Base-by-base conservation (phyloP, 768 basidiomycete genomes). In the Terana coerulea region DNA sequence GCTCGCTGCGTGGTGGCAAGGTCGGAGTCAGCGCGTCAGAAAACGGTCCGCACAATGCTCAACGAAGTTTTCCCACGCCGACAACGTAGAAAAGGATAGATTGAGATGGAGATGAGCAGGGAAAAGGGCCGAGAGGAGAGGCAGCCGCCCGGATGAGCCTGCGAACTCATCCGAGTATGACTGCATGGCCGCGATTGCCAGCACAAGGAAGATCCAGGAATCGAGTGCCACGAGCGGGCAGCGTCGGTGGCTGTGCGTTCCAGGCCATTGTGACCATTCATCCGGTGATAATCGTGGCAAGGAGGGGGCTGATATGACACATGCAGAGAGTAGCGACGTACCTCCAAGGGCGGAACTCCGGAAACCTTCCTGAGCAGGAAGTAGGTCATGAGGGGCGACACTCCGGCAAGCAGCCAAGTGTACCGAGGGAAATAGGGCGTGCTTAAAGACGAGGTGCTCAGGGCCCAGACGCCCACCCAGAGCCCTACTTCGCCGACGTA, bases 271-370 rank as follows among this genome's bases (percentile, higher is more conserved):
- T n/a, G n/a, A n/a, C n/a, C n/a, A n/a, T n/a, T n/a, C n/a, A n/a
- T n/a, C n/a, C n/a, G n/a, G n/a, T n/a, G n/a, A n/a, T n/a, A n/a
- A n/a, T n/a, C n/a, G n/a, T n/a, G n/a, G n/a, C n/a, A n/a, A n/a
- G n/a, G n/a, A n/a, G n/a, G n/a, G n/a, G n/a, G n/a, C n/a, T n/a
- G n/a, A 17, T 4, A 34, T 22, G 45, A 22, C 45, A 46, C 31
- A 34, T 24, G n/a, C n/a, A n/a, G n/a, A 46, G 45, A 50, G 26
- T 30, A 29, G 14, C n/a, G 14, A 58, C 61, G 24, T 53, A 71
- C 70, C 69, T 90, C 88, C 15, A 89, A 75, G 2, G 79, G 78
- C 1, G 87, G 88, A n/a, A 89, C 79, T 15, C 86, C 86, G 6
- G 84, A 84, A 48, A 81, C 81, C 57, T 78, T 73, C 53, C 75